Percentiles rank a stretch among this genome's conserved stretches.
These are phyloP conservation scores for Gracilaria gracilis DNA, from an alignment of 23 red algal genomes.

Conservation along the genomic window DNA sequence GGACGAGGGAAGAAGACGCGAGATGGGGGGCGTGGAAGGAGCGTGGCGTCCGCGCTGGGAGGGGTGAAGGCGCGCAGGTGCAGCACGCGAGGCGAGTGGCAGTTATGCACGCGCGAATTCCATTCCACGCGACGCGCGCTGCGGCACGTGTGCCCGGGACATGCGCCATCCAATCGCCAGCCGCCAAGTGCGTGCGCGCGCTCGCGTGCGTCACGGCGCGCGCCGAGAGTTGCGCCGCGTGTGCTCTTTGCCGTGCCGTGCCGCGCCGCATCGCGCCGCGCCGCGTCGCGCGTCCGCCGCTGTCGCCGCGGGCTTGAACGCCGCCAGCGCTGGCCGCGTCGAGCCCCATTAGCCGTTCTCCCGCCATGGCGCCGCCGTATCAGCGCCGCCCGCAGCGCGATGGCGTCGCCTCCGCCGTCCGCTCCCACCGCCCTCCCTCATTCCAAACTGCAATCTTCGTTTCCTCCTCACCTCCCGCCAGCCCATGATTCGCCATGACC, in stretches of 20 bases:
- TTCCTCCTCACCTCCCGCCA: neutral
- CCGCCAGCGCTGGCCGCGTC: no score
- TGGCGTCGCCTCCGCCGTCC: neutral
- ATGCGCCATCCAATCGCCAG: neutral
- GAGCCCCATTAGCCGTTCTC: slow-evolving; percentile 7
- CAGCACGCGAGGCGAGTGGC: slow-evolving; percentile 20
- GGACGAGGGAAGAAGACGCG: neutral
- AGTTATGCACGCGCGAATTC: slow-evolving; percentile 48
- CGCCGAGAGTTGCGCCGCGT: no score
- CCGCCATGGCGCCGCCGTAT: neutral
- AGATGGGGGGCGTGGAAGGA: slow-evolving; percentile 30
- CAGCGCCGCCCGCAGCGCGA: neutral
- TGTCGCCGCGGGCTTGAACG: slow-evolving; percentile 8
- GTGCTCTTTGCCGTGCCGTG: no score
- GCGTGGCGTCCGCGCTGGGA: neutral
- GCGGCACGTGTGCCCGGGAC: slow-evolving; percentile 19
- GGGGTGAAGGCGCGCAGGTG: neutral
- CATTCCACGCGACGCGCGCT: slow-evolving; percentile 23
- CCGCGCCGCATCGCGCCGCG: no score
- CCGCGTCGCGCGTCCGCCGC: no score
- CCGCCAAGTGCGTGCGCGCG: slow-evolving; percentile 31
- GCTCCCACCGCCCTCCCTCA: neutral
- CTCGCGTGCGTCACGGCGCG: slow-evolving; percentile 14
- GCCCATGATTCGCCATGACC: slow-evolving; percentile 15
- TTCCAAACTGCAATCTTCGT: slow-evolving; percentile 16